Base-by-base conservation (phyloP, 2,329 filamentous ascomycete species). In the Xylaria sp. region DNA sequence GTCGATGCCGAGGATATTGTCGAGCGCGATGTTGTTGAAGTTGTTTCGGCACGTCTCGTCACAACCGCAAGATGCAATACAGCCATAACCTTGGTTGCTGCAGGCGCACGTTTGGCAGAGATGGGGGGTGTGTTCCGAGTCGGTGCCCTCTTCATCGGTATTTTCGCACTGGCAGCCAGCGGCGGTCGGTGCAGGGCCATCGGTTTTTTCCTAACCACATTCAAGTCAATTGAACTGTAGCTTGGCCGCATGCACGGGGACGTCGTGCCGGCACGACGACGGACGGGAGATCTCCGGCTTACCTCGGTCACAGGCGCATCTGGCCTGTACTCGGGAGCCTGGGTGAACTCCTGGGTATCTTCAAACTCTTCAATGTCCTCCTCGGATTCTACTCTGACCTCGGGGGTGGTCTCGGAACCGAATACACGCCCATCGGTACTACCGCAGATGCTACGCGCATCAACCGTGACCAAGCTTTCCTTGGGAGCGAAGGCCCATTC, bases 31-130 rank as follows among this genome's bases (percentile, higher is more conserved):
- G 14, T 42, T 64, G 60, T 71, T 71, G 56, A 71, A 71, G 60
- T 65, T 68, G n/a, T 71, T 71, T 11, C 65, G 58, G 42, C 70
- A 71, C 39, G 70, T 71, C 57, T 71, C 70, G 21, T 71, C 70
- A 42, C 70, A 71, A 30, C 70, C 65, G 53, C 70, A 71, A 27
- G 68, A 70, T 14, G 70, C 70, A 62, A 66, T 68, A 42, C 70
- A 71, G 32, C 70, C 70, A 32, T 66, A 66, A 6, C 70, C 70
- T 50, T 71, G 70, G 17, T 68, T 63, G 34, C 68, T 70, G 47
- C 70, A 71, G 48, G 58, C 65, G 59, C 70, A 71, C 6, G 36
- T 59, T 53, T 66, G 51, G 47, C 70, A 69, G 42, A 69, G 68
- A 30, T 65, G 65, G 21, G 51, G n/a, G 11, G 21, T 11, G 12